phyloP scores from a whole-genome alignment of 345 rosid species.

The Heritiera littoralis region DNA sequence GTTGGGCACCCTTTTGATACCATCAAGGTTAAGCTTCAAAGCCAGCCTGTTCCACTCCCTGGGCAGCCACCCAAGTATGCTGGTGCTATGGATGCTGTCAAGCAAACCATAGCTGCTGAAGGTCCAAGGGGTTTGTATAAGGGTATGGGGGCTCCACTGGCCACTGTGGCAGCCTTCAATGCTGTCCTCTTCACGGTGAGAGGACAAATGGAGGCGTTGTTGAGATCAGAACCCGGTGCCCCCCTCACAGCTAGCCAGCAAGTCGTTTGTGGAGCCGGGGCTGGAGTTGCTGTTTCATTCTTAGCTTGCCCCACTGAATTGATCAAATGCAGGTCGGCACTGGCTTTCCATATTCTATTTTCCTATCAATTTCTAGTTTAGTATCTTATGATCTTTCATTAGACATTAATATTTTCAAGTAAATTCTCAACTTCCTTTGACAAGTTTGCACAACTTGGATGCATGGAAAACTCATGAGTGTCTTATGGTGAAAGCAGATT shows the following conservation, averaged over 20 bases:
- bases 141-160: slow-evolving; percentile 99
- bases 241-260: slow-evolving; percentile 83
- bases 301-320: slow-evolving; percentile 99
- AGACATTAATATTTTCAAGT: background rate
- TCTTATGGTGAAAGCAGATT: slow-evolving; percentile 51
- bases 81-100: slow-evolving; percentile 89
- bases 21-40: slow-evolving; percentile 98
- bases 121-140: slow-evolving; percentile 92
- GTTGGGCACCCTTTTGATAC: slow-evolving; percentile 98
- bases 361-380: background rate
- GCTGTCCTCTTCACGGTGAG: slow-evolving; percentile 94
- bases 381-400: background rate
- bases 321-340: slow-evolving; percentile 89
- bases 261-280: slow-evolving; percentile 79
- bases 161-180: slow-evolving; percentile 96
- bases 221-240: slow-evolving; percentile 84
- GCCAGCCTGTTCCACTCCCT: slow-evolving; percentile 80
- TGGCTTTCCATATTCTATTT: background rate
- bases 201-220: slow-evolving; percentile 85
- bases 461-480: background rate
- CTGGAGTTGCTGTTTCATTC: slow-evolving; percentile 94
- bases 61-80: slow-evolving; percentile 78
- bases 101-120: slow-evolving; percentile 83
- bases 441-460: background rate
- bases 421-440: background rate